Conservation (phyloP, 331 rosid species). For the Malus hybrid region DNA sequence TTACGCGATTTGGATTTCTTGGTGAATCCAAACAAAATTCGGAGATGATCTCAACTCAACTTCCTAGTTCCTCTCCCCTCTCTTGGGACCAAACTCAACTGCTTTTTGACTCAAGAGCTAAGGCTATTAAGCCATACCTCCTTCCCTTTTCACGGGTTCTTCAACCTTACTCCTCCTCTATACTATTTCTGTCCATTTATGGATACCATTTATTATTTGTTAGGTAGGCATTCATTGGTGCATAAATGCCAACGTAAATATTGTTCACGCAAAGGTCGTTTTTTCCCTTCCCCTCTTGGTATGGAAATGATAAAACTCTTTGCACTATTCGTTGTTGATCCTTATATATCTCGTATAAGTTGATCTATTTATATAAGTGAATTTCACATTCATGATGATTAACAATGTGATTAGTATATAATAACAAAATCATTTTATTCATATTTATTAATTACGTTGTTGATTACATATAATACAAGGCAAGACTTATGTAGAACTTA, state of each 20-base stretch:
- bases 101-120: background rate
- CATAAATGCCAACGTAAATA: background rate
- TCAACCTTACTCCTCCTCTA: background rate
- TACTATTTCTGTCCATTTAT: background rate
- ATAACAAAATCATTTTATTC: background rate
- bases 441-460: background rate
- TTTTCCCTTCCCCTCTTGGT: background rate
- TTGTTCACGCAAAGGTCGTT: background rate
- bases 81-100: background rate
- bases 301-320: background rate
- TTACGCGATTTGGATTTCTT: no score
- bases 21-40: no score
- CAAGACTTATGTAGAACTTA: background rate
- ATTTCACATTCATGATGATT: background rate
- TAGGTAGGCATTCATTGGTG: background rate
- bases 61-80: no score
- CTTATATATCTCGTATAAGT: background rate
- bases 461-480: background rate
- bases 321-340: background rate
- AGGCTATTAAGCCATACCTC: background rate
- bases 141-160: constrained; percentile 1
- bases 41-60: no score
- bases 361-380: no score
- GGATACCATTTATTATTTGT: background rate
- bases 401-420: background rate